phyloP scores from a whole-genome alignment of 1,139 yeast species.

The Pichia sp. region DNA sequence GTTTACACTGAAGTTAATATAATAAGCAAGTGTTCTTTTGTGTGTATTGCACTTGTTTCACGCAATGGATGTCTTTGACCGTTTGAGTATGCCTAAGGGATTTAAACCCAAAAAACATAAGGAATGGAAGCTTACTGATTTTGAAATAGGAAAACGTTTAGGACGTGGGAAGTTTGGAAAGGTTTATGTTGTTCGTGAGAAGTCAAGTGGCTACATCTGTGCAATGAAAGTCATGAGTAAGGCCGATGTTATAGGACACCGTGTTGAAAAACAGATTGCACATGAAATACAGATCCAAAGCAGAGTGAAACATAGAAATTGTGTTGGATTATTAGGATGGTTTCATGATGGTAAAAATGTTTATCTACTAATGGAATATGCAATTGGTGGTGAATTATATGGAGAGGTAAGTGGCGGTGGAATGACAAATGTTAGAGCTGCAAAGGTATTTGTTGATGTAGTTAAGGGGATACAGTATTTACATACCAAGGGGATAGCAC shows the following conservation, averaged over 20 bases:
- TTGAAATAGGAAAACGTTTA: slow-evolving; percentile 79
- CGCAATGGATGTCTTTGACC: slow-evolving; percentile 9
- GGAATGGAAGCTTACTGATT: slow-evolving; percentile 41
- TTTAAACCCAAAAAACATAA: neutral
- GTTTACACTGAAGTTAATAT: neutral
- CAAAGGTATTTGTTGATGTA: slow-evolving; percentile 51
- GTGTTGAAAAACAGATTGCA: slow-evolving; percentile 80
- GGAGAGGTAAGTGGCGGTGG: slow-evolving; percentile 41
- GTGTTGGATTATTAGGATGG: slow-evolving; percentile 77
- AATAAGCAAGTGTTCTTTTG: neutral
- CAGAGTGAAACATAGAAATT: slow-evolving; percentile 65
- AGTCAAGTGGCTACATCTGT: slow-evolving; percentile 67
- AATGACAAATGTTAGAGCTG: neutral
- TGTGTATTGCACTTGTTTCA: neutral
- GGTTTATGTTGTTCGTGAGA: slow-evolving; percentile 84
- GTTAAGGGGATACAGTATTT: slow-evolving; percentile 65
- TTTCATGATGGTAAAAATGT: slow-evolving; percentile 77
- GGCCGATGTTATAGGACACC: slow-evolving; percentile 63
- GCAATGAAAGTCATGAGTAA: slow-evolving; percentile 91
- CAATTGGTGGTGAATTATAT: slow-evolving; percentile 83
- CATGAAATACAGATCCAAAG: slow-evolving; percentile 92
- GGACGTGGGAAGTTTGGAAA: slow-evolving; percentile 94
- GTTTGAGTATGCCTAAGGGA: slow-evolving; percentile 9
- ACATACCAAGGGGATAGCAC: slow-evolving; percentile 77
- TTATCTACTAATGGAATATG: slow-evolving; percentile 77